Base-by-base conservation (phyloP, 768 basidiomycete species). In the Pleurotus salmoneostramineus region DNA sequence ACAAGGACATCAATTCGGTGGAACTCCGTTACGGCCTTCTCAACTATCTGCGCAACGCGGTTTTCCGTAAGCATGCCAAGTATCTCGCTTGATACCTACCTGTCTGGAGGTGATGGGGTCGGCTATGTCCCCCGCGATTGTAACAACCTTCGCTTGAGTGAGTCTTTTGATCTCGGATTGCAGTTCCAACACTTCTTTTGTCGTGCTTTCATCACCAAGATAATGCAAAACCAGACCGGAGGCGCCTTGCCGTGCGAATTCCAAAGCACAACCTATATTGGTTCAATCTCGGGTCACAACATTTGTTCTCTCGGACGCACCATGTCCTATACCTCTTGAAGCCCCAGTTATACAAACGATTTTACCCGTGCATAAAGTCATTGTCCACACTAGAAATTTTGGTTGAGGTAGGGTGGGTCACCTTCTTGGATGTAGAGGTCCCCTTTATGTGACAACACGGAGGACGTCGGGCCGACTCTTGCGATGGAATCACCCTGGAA, bases 261-360 rank as follows among this genome's bases (percentile, higher is more conserved):
- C 85, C 14, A 88, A 68, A 17, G 85, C 87, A 61, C 77, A 58
- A 49, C 34, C 52, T 55, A 55, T 74, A 55, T 46, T 48, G 34
- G 46, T 7, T 56, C n/a, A 17, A 36, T 33, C 40, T 32, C 27
- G 43, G 32, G 45, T 34, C 12, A 10, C n/a, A 10, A 21, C 12
- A 11, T 31, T 44, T 36, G 33, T 8, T 42, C 32, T 50, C 21
- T 42, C 15, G n/a, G 37, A 17, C 33, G 50, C 14, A 60, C 56
- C 85, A 60, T 84, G 77, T 10, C 89, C 88, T 58, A 91, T 91
- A 17, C 88, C 89, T 58, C 85, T 76, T 5, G 85, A 87, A n/a
- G 84, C 77, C 14, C 88, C 88, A 12, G 89, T 91, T 62, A 91
- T 84, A 58, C 82, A 83, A 12, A 89, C 83, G 42, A 88, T 71